Evolutionary conservation across 1,284 basidiomycete genomes (phyloP), one percentile per base, ranked within the genome.

Genomic region (Phellinidium pouzarii): DNA sequence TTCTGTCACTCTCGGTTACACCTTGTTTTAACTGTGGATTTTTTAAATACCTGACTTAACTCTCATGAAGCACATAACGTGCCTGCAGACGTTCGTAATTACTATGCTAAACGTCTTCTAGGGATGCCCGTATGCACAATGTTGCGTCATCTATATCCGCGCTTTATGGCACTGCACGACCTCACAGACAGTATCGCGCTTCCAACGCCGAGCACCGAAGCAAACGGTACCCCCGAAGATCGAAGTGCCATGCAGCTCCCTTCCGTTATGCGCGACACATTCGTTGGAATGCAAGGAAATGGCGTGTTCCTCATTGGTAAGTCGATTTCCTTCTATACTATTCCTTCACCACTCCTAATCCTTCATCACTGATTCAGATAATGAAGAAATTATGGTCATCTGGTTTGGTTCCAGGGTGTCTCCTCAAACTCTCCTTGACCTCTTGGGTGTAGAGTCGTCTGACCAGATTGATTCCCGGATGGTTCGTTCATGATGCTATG

Each of bases 231-330:
- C 34, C 7, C 17, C 11, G 17, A 38, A 34, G 6, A n/a, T 8
- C 11, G 31, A 49, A n/a, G 45, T 20, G 17, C 11, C 34, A 34
- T 56, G 19, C 45, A 76, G 46, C 68, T 90, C 54, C 94, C 95
- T 7, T 77, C 83, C 5, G 77, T 85, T 58, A 94, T 95, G 85
- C 78, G 95, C 31, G 78, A 81, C 46, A 89, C 87, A 57, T 85
- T 98, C 69, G 73, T 77, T 46, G 90, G 86, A 61, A 98, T 99
- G 95, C 84, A 92, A 59, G 79, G 82, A 1, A 79, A 91, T 61
- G 96, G 96, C 0, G 77, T 95, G 11, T 99, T 99, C 69, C 72
- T 99, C 52, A 84, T 95, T 59, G 87, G 91, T 92, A 59, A 57
- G 75, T 73, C 41, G 4, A 27, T 34, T 31, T 11, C 11, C 5